Percentiles rank a stretch among this genome's conserved stretches.
These are phyloP conservation scores for Pichia sp. DNA, from an alignment of 1,139 yeast species.

Conservation along the genomic window DNA sequence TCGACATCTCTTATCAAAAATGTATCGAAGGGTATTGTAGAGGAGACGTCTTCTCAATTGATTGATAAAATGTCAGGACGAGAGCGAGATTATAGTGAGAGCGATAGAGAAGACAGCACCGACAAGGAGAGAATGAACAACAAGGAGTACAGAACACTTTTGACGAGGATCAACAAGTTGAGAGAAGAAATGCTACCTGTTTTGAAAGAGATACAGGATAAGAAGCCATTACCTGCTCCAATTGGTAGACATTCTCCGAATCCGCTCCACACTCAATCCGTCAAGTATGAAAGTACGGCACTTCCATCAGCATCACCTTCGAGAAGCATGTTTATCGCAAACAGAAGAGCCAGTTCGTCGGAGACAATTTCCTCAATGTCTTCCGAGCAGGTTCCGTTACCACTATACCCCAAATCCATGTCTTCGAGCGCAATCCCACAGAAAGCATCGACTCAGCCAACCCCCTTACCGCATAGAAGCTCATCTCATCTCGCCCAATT, in stretches of 20 bases:
- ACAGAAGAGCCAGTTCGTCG: neutral
- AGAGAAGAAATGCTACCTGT: constrained; percentile 53
- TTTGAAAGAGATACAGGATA: constrained; percentile 47
- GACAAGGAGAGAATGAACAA: neutral
- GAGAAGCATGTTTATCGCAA: constrained; percentile 4
- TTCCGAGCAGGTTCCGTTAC: neutral
- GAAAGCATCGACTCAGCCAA: neutral
- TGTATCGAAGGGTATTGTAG: constrained; percentile 19
- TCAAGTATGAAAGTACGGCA: neutral
- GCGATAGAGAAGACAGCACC: neutral
- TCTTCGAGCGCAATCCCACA: neutral
- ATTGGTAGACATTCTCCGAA: neutral
- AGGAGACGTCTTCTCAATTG: constrained; percentile 16
- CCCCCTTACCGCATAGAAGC: neutral
- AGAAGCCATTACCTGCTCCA: constrained; percentile 57
- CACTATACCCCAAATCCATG: neutral
- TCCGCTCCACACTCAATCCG: neutral
- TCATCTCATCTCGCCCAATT: neutral
- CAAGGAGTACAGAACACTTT: constrained; percentile 38
- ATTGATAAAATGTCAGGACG: neutral
- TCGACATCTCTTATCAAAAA: constrained; percentile 25
- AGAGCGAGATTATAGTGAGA: constrained; percentile 9
- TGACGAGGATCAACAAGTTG: constrained; percentile 47
- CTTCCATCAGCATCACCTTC: constrained; percentile 1
- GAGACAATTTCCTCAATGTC: neutral